phyloP scores from a whole-genome alignment of 495 filamentous ascomycete species.

The Penicillium atrosanguineum region DNA sequence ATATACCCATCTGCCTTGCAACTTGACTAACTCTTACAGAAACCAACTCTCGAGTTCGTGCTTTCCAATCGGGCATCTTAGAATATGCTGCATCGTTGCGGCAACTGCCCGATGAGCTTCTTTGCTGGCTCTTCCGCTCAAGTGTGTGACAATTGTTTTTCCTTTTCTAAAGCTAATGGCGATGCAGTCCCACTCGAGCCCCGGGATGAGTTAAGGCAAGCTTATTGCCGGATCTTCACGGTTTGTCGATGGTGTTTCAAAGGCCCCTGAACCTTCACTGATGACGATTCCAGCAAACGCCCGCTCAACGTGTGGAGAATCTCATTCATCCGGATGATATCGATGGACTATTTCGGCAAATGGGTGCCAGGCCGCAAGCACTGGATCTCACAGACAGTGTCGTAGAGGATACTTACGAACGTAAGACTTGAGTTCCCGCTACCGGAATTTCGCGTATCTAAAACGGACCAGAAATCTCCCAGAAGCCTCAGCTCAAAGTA shows the following conservation, averaged over 20 bases:
- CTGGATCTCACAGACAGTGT: slow-evolving; percentile 27
- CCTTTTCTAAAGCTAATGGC: slow-evolving; percentile 12
- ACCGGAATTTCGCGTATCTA: background rate
- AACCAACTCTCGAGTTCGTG: slow-evolving; percentile 53
- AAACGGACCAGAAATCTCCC: background rate
- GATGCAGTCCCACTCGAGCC: slow-evolving; percentile 54
- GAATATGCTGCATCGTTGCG: slow-evolving; percentile 55
- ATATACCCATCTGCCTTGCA: background rate
- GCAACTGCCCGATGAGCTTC: slow-evolving; percentile 65
- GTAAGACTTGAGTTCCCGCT: slow-evolving; percentile 11
- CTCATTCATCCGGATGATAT: slow-evolving; percentile 34
- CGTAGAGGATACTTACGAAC: slow-evolving; percentile 21
- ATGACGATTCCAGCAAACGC: slow-evolving; percentile 16
- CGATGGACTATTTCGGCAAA: slow-evolving; percentile 29
- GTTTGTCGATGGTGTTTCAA: slow-evolving; percentile 20
- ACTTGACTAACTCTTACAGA: slow-evolving; percentile 28
- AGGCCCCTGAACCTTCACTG: background rate
- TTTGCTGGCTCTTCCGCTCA: slow-evolving; percentile 72
- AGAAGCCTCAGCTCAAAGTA: slow-evolving; percentile 5
- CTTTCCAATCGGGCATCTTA: slow-evolving; percentile 67
- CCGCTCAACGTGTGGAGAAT: slow-evolving; percentile 19
- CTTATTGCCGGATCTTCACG: slow-evolving; percentile 59
- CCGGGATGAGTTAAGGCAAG: slow-evolving; percentile 58
- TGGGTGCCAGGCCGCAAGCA: slow-evolving; percentile 33
- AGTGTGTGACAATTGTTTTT: slow-evolving; percentile 28